Evolutionary conservation across 179 eudicot genomes (phyloP).

Genomic region (Vitellaria paradoxa): DNA sequence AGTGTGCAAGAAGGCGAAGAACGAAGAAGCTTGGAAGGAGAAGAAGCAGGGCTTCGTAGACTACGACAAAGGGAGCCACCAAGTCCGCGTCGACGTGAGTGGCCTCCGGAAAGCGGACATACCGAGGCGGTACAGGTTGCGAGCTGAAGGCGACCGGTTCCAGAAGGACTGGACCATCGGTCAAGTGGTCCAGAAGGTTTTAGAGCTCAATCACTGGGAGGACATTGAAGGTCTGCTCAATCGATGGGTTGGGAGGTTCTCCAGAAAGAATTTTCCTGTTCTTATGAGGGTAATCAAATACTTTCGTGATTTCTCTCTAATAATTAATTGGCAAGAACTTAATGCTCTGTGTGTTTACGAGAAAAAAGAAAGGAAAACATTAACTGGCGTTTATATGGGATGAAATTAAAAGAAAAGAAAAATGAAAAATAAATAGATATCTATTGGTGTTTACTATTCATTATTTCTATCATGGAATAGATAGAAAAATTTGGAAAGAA

Average conservation of each 20-base stretch:
- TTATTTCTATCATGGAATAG: too few species aligned
- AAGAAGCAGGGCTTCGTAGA: constrained; percentile 67
- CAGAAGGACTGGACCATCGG: constrained; percentile 88
- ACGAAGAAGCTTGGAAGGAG: constrained; percentile 48
- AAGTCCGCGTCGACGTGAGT: constrained; percentile 46
- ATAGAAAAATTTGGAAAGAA: too few species aligned
- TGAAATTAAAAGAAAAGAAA: too few species aligned
- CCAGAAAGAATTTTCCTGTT: constrained; percentile 76
- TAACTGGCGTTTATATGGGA: too few species aligned
- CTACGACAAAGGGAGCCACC: constrained; percentile 71
- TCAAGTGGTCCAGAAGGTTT: constrained; percentile 58
- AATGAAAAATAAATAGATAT: too few species aligned
- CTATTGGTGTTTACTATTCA: too few species aligned
- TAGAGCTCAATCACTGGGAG: constrained; percentile 36
- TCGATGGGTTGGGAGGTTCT: constrained; percentile 88
- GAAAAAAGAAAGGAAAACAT: too few species aligned
- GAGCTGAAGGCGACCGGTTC: constrained; percentile 61
- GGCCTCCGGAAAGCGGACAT: constrained; percentile 67
- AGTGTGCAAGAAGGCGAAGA: constrained; percentile 21
- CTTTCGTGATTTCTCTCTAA: neutral
- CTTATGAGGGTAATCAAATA: constrained; percentile 55
- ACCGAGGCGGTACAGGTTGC: constrained; percentile 47
- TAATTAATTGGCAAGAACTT: too few species aligned
- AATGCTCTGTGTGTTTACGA: too few species aligned
- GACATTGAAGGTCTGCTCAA: constrained; percentile 75